These are phyloP conservation scores for Globisporangium rhizosaccharum DNA, from an alignment of 352 stramenopile genomes.

Conservation along the genomic window DNA sequence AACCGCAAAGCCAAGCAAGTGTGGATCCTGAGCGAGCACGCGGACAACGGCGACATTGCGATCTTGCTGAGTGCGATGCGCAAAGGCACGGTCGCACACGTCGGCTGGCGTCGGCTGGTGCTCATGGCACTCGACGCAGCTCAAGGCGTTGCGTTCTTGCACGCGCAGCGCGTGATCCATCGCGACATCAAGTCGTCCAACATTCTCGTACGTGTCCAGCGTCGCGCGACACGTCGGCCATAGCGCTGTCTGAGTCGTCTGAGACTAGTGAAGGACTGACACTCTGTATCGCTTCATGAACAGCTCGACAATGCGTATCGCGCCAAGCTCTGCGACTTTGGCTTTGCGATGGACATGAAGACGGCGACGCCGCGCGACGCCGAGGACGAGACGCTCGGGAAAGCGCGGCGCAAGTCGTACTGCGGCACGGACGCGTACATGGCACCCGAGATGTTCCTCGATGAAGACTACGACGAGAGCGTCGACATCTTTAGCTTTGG, in stretches of 20 bases:
- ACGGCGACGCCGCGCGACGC: slow-evolving; percentile 7
- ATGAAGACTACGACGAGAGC: slow-evolving; percentile 82
- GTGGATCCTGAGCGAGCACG: slow-evolving; percentile 81
- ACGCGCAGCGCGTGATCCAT: slow-evolving; percentile 80
- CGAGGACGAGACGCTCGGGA: slow-evolving; percentile 22
- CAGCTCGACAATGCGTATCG: slow-evolving; percentile 60
- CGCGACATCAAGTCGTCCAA: slow-evolving; percentile 89
- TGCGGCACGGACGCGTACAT: slow-evolving; percentile 86
- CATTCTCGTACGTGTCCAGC: slow-evolving; percentile 35
- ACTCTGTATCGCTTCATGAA: neutral
- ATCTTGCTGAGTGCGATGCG: slow-evolving; percentile 58
- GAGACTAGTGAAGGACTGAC: neutral
- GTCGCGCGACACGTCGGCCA: neutral
- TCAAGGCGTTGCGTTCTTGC: slow-evolving; percentile 93
- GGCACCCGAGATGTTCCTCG: slow-evolving; percentile 79
- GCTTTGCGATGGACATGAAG: slow-evolving; percentile 75
- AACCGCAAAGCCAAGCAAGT: slow-evolving; percentile 67
- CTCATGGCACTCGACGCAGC: slow-evolving; percentile 79
- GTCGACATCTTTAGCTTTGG: slow-evolving; percentile 85
- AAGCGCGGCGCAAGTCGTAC: slow-evolving; percentile 73
- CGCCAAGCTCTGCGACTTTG: slow-evolving; percentile 83
- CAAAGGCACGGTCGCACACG: slow-evolving; percentile 30
- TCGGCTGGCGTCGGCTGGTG: slow-evolving; percentile 56
- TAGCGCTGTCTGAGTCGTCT: neutral
- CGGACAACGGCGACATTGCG: slow-evolving; percentile 72